phyloP scores from a whole-genome alignment of 2,329 filamentous ascomycete genomes.

The Anthostomella pinea region DNA sequence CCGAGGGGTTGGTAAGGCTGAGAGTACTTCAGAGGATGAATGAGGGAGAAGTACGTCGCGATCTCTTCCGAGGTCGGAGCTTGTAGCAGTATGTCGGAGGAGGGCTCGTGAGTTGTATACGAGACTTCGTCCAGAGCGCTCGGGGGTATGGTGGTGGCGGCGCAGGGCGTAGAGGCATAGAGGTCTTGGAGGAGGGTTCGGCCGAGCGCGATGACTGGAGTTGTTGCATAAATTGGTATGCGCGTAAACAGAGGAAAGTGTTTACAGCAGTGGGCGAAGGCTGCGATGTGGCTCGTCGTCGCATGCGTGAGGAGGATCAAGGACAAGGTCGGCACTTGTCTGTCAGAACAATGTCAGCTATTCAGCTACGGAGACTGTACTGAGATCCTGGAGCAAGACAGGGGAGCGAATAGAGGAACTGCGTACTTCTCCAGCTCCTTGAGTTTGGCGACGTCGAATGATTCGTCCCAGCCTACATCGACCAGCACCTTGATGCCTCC shows the following conservation, averaged over 20 bases:
- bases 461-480: conserved; percentile 94
- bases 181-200: conserved; percentile 88
- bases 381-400: neutral
- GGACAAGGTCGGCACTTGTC: conserved; percentile 87
- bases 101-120: conserved; percentile 49
- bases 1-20: conserved; percentile 89
- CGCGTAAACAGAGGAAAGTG: conserved; percentile 88
- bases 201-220: conserved; percentile 88
- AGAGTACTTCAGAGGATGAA: conserved; percentile 93
- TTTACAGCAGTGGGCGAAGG: conserved; percentile 96
- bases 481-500: conserved; percentile 93
- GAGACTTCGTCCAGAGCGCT: conserved; percentile 66
- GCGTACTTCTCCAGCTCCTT: conserved; percentile 84
- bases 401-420: conserved; percentile 4
- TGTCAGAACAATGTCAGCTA: conserved; percentile 37
- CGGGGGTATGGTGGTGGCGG: conserved; percentile 76
- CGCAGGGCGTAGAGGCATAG: conserved; percentile 85
- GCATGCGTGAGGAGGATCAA: conserved; percentile 93
- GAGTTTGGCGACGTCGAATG: conserved; percentile 78
- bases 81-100: conserved; percentile 57
- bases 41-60: conserved; percentile 82
- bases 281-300: conserved; percentile 85
- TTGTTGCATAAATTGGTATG: conserved; percentile 92
- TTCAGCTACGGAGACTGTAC: too few relatives aligned
- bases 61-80: conserved; percentile 86